Conservation (phyloP, 1,284 basidiomycete genomes). For the Ustilago vetiveriae region DNA sequence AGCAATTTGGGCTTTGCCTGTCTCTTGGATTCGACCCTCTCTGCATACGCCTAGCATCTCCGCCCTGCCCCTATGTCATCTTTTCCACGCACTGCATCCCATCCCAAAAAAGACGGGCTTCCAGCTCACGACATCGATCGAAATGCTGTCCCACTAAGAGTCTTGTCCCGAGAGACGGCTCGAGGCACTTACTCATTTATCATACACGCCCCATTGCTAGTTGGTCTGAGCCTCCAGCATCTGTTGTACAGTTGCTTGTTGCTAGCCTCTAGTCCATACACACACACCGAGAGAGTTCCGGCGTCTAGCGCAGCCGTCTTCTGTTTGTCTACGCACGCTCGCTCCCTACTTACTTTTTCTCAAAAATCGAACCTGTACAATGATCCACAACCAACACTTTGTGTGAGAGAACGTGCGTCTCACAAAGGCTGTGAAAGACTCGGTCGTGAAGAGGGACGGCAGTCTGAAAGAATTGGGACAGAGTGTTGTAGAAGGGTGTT, state of each 20-base stretch:
- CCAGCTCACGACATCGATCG: constrained; percentile 13
- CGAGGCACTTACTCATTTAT: constrained; percentile 17
- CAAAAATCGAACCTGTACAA: constrained; percentile 47
- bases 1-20: constrained; percentile 12
- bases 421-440: too few species aligned
- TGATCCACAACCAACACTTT: too few species aligned
- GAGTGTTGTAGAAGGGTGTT: too few species aligned
- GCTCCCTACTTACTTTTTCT: constrained; percentile 14
- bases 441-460: too few species aligned
- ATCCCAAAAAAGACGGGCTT: constrained; percentile 26
- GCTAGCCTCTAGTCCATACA: constrained; percentile 6
- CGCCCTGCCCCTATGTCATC: constrained; percentile 6
- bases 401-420: constrained; percentile 1
- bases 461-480: too few species aligned
- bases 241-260: constrained; percentile 7
- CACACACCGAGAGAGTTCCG: constrained; percentile 18
- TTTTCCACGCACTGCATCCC: constrained; percentile 15
- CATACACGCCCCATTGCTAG: background rate
- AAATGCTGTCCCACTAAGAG: constrained; percentile 17
- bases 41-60: constrained; percentile 34
- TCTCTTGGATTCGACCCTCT: background rate
- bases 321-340: constrained; percentile 31
- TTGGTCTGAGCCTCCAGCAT: background rate
- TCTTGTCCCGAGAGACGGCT: constrained; percentile 35
- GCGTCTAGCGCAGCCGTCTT: constrained; percentile 39